phyloP scores from a whole-genome alignment of 2,329 filamentous ascomycete genomes.

The Aphanoascus verrucosus region DNA sequence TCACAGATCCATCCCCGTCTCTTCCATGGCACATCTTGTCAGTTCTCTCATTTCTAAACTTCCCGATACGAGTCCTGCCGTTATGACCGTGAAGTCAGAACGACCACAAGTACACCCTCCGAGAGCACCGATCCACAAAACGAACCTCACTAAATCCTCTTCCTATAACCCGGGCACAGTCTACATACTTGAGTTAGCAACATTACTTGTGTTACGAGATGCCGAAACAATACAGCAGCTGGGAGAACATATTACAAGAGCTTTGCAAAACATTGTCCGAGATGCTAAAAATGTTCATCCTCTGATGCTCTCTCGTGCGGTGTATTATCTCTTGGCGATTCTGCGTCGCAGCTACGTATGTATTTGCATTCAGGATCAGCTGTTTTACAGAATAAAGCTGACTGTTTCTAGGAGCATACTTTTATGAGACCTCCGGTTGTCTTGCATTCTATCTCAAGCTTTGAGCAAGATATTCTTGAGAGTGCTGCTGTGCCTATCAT shows the following conservation, averaged over 20 bases:
- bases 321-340: constrained; percentile 76
- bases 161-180: constrained; percentile 78
- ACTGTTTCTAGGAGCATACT: constrained; percentile 58
- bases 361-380: constrained; percentile 13
- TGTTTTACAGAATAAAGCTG: constrained; percentile 14
- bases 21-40: constrained; percentile 53
- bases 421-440: constrained; percentile 87
- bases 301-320: constrained; percentile 69
- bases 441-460: constrained; percentile 79
- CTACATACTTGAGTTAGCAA: constrained; percentile 85
- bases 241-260: constrained; percentile 68
- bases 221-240: constrained; percentile 59
- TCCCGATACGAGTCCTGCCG: constrained; percentile 69
- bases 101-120: constrained; percentile 51
- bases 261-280: constrained; percentile 69
- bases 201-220: constrained; percentile 67
- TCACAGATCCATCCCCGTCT: constrained; percentile 49
- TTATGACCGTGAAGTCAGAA: constrained; percentile 87
- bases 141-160: constrained; percentile 45
- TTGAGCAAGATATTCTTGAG: constrained; percentile 65
- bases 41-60: constrained; percentile 67
- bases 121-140: constrained; percentile 49
- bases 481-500: constrained; percentile 66
- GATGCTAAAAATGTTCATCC: constrained; percentile 70
- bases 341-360: constrained; percentile 76